Evolutionary conservation across 192 early-diverging fungal species (phyloP), one percentile per base, ranked within the genome.

Genomic region (Backusella tarrabulga): DNA sequence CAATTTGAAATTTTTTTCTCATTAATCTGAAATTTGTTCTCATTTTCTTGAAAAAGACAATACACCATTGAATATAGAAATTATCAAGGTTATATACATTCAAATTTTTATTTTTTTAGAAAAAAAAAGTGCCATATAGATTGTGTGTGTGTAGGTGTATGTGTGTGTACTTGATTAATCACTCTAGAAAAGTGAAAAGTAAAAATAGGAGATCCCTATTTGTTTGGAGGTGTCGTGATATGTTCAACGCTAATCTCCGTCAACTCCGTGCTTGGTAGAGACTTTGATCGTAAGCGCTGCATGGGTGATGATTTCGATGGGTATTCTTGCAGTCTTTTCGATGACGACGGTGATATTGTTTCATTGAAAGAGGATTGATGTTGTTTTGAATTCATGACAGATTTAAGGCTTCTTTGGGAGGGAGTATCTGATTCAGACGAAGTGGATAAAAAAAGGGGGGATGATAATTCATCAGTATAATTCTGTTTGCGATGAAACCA

Each of bases 251-350:
- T 63, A 12, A 63, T 14, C 29, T 63, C 23, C 8, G 68, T 23
- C 36, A 70, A 14, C 11, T 38, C 36, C 0, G 68, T 70, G 19
- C 68, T 70, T 26, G 68, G 68, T 11, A 70, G 29, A 11, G 68
- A 70, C 68, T 70, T 70, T 38, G 68, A 70, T 70, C 68, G 41
- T 38, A 70, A 11, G 4, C 35, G 38, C 8, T 35, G 68, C 34
- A 38, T 70, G 6, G 68, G 34, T 2, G 35, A n/a, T 40, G n/a
- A 23, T 21, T 2, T 9, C 5, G 38, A 41, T 23, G 68, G 68
- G n/a, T 21, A 15, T 35, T 35, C 34, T 9, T 21, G 35, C n/a
- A 38, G 12, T 4, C 8, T 12, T 29, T 8, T 70, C 11, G 38
- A 11, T 26, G 36, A 21, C 23, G 34, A 36, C 38, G 67, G 12